These are phyloP conservation scores for Tulasnella sp. DNA, from an alignment of 768 basidiomycete genomes.

Conservation along the genomic window DNA sequence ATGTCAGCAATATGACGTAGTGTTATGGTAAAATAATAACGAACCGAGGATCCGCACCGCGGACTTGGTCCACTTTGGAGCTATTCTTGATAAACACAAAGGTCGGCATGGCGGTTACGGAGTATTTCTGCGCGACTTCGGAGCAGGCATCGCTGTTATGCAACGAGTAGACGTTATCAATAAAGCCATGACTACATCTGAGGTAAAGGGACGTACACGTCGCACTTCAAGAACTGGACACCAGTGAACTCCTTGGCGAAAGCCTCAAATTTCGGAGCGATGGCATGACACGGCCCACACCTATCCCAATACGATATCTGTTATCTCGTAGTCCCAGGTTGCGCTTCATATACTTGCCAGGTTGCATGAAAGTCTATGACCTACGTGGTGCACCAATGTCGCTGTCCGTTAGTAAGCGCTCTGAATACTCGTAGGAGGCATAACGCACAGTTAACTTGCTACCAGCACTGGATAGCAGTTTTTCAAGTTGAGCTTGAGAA, in stretches of 20 bases:
- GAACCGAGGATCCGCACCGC: conserved; percentile 57
- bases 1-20: not conserved
- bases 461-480: conserved; percentile 43
- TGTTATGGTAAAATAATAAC: conserved; percentile 21
- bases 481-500: conserved; percentile 51
- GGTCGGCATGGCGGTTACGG: conserved; percentile 72
- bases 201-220: conserved; percentile 13
- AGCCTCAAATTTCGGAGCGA: conserved; percentile 62
- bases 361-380: conserved; percentile 81
- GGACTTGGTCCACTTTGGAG: conserved; percentile 55
- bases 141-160: conserved; percentile 37
- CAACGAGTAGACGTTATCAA: conserved; percentile 38
- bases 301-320: conserved; percentile 29
- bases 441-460: conserved; percentile 50
- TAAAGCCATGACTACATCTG: not conserved
- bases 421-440: not conserved
- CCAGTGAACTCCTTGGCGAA: conserved; percentile 53
- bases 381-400: conserved; percentile 27
- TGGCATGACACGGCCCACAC: conserved; percentile 79
- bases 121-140: conserved; percentile 54
- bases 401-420: not conserved
- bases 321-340: not conserved
- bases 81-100: conserved; percentile 64
- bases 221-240: conserved; percentile 63
- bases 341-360: conserved; percentile 39